phyloP scores from a whole-genome alignment of 2,329 filamentous ascomycete genomes.

The Lithohypha guttulata region DNA sequence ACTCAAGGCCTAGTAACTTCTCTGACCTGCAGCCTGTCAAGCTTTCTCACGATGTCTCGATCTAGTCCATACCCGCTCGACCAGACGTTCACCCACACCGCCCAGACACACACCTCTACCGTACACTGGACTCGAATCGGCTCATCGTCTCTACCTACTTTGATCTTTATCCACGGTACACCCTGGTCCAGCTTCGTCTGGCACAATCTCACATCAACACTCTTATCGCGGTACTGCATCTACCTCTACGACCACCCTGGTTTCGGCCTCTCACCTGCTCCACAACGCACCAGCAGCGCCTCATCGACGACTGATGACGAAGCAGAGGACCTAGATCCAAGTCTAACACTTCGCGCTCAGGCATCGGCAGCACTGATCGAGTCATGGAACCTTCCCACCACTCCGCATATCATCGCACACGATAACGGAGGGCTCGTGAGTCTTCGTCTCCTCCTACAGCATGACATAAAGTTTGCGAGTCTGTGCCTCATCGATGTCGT shows the following conservation, averaged over 20 bases:
- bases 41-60: too few species aligned
- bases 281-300: conserved; percentile 14
- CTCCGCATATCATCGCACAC: conserved; percentile 35
- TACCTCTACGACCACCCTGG: conserved; percentile 39
- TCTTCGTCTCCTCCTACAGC: conserved; percentile 30
- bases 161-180: conserved; percentile 39
- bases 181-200: conserved; percentile 38
- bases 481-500: conserved; percentile 37
- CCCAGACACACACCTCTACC: conserved; percentile 22
- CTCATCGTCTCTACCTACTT: conserved; percentile 22
- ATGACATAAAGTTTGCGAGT: conserved; percentile 29
- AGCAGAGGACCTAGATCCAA: conserved; percentile 23
- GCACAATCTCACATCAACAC: conserved; percentile 26
- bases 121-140: conserved; percentile 30
- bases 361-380: conserved; percentile 31
- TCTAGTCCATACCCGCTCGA: conserved; percentile 3
- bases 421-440: conserved; percentile 36
- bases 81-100: conserved; percentile 25
- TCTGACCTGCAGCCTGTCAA: too few species aligned
- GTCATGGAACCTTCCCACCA: conserved; percentile 23
- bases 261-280: conserved; percentile 31
- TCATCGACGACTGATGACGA: conserved; percentile 8
- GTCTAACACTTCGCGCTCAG: conserved; percentile 31
- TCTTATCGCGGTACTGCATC: conserved; percentile 29
- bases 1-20: too few species aligned